Conservation (phyloP, 768 basidiomycete species). For the Xanthoconium stramineum region DNA sequence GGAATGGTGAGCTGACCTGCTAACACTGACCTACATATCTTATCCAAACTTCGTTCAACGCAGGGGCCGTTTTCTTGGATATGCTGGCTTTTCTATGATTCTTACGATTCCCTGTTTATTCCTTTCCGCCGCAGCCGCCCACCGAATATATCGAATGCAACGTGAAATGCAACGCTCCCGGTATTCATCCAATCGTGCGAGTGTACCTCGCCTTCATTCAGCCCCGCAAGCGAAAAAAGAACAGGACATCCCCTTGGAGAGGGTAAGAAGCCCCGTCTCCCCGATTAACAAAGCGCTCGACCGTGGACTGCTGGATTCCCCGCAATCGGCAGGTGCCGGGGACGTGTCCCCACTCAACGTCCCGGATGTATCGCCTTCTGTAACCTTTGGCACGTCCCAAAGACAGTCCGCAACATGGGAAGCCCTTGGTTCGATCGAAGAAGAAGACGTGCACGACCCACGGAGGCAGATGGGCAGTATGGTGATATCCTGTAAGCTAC, state of each 20-base stretch:
- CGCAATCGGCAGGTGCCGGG: neutral
- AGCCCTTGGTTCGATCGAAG: neutral
- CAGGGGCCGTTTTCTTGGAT: conserved; percentile 65
- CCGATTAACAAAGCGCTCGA: conserved; percentile 22
- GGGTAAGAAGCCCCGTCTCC: conserved; percentile 15
- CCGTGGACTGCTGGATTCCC: neutral
- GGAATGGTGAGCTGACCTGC: conserved; percentile 44
- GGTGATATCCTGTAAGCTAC: conserved; percentile 10
- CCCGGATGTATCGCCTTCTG: neutral
- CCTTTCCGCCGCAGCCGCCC: conserved; percentile 35
- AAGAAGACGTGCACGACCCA: neutral
- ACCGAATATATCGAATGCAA: conserved; percentile 20
- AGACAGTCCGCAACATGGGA: conserved; percentile 6
- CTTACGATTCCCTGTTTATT: conserved; percentile 50
- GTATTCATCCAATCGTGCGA: neutral
- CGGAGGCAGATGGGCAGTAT: neutral
- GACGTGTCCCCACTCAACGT: neutral
- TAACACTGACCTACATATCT: neutral
- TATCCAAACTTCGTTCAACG: neutral
- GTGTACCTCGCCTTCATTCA: neutral
- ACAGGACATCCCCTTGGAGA: neutral
- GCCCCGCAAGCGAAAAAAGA: neutral
- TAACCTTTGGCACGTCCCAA: neutral
- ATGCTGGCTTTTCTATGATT: conserved; percentile 54
- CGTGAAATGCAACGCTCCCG: conserved; percentile 14